Evolutionary conservation across 495 filamentous ascomycete genomes (phyloP), one percentile per base, ranked within the genome.

Genomic region (Pyrenopolyporus hunteri): DNA sequence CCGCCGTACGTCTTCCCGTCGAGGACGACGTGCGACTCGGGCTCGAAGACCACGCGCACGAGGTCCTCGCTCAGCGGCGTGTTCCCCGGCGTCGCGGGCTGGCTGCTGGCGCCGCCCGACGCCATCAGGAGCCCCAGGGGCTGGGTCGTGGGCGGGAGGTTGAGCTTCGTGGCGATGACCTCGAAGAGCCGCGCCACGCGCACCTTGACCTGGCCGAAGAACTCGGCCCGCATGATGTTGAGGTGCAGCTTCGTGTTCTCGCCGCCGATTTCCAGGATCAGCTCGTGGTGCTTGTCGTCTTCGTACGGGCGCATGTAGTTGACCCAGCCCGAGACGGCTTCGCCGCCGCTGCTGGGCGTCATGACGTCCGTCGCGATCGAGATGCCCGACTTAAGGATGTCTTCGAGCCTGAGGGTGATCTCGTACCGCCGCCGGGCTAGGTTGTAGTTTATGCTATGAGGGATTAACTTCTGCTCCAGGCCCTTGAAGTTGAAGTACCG

Each of bases 401-500:
- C 91, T 64, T 93, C 85, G 7, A 98, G 76, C 4, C 89, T 81
- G 55, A 98, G 80, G 26, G 87, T 74, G 19, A 98, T 97, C 74
- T 98, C 94, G 0, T 85, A 80, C 13, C 80, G 77, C 7, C 79
- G 74, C 2, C 86, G 82, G 19, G 82, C 74, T 23, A 87, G 83
- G 59, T 97, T 97, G 75, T 84, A 91, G 42, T 81, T 83, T 45
- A 96, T 89, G 23, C 84, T 72, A 67, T 93, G 88, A 0, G 89
- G 83, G 33, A 97, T 91, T 8, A 98, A 76, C 50, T 85, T 86
- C 73, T 98, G 93, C 73, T 97, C 94, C 0, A 97, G 71, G 0
- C 92, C 92, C 63, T 92, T 92, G 47, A 98, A 86, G 68, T 96
- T 89, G 72, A 92, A 97, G 64, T 97, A 98, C 32, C 89, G 87